Percentiles rank a stretch among this genome's conserved stretches.
Evolutionary conservation across 2,329 filamentous ascomycete genomes (phyloP).

Genomic region (Fusarium liriodendri): DNA sequence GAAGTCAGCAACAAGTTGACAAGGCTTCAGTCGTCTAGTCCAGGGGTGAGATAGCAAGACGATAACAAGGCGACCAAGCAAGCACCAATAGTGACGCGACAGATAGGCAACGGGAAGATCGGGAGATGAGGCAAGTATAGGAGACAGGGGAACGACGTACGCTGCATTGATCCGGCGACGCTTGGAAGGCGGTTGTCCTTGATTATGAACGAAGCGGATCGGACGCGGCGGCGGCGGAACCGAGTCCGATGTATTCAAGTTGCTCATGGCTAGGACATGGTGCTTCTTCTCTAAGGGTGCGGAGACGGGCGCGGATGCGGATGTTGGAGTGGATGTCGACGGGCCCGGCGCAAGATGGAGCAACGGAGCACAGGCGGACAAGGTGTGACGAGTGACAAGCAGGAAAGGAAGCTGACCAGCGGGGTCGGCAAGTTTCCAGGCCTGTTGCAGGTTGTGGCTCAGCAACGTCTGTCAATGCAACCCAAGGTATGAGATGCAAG

Average conservation of each 20-base stretch:
- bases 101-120: not conserved
- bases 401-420: constrained; percentile 39
- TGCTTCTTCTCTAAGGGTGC: constrained; percentile 39
- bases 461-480: constrained; percentile 31
- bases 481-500: constrained; percentile 19
- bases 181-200: constrained; percentile 84
- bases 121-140: not conserved
- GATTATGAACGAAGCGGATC: constrained; percentile 85
- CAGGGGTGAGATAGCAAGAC: not conserved
- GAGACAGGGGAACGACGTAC: constrained; percentile 59
- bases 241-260: constrained; percentile 55
- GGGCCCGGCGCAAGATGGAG: constrained; percentile 26
- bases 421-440: constrained; percentile 33
- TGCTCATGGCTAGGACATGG: constrained; percentile 59
- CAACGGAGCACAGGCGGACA: constrained; percentile 26
- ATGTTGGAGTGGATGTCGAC: constrained; percentile 14
- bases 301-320: constrained; percentile 24
- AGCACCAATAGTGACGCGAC: not conserved
- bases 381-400: constrained; percentile 33
- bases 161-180: constrained; percentile 82
- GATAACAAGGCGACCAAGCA: not conserved
- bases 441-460: constrained; percentile 28
- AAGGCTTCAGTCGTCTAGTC: not conserved
- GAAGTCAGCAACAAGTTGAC: constrained; percentile 24
- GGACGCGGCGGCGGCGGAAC: constrained; percentile 61